phyloP scores from a whole-genome alignment of 2,329 filamentous ascomycete genomes.

The Sclerotinia borealis region DNA sequence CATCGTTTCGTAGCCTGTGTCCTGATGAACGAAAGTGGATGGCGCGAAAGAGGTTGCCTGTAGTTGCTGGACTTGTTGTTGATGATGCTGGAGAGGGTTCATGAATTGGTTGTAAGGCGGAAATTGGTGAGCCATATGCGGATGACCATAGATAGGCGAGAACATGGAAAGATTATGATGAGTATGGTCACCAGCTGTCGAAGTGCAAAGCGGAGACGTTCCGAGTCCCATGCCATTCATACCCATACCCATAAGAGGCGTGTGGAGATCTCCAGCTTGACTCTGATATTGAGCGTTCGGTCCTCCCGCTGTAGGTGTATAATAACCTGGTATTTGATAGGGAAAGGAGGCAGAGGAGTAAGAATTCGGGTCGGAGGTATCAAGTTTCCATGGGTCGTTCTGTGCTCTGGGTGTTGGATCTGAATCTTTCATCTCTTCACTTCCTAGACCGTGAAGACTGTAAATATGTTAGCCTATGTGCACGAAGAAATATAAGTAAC shows the following conservation, averaged over 20 bases:
- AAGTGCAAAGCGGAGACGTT: conserved; percentile 70
- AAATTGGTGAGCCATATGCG: conserved; percentile 51
- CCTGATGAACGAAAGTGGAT: conserved; percentile 73
- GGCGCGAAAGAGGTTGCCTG: conserved; percentile 59
- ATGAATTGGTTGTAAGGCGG: conserved; percentile 67
- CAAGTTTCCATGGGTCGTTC: conserved; percentile 80
- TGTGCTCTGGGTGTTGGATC: conserved; percentile 77
- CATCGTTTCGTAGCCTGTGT: conserved; percentile 74
- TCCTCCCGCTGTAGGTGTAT: conserved; percentile 79
- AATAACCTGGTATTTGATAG: conserved; percentile 76
- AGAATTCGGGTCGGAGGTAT: conserved; percentile 80
- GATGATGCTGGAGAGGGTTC: conserved; percentile 50
- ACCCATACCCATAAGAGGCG: conserved; percentile 73
- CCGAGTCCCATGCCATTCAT: conserved; percentile 46
- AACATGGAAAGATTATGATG: no score
- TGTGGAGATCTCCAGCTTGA: conserved; percentile 66
- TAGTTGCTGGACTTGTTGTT: conserved; percentile 44
- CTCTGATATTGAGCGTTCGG: conserved; percentile 75
- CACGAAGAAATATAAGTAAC: background rate
- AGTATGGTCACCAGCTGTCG: conserved; percentile 57
- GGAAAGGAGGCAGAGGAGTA: conserved; percentile 75
- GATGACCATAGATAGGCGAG: no score
- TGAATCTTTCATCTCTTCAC: conserved; percentile 57
- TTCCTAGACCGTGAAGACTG: conserved; percentile 28
- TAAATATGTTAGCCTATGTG: background rate